These are phyloP conservation scores for Penicillium tannophilum DNA, from an alignment of 495 filamentous ascomycete species.

Conservation along the genomic window DNA sequence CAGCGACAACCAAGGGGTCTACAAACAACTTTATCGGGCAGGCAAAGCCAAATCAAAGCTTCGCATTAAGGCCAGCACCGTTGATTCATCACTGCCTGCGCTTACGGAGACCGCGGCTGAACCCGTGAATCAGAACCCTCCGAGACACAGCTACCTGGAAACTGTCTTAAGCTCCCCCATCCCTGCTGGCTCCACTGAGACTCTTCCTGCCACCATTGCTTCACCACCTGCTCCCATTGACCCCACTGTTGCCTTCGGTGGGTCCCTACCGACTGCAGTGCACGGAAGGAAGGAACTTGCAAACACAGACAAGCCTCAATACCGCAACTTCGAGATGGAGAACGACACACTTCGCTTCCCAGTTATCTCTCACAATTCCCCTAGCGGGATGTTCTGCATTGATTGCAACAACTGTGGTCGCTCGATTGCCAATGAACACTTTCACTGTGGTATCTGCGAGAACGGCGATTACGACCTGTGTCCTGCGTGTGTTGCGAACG, in stretches of 20 bases:
- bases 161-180: slow-evolving; percentile 45
- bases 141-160: slow-evolving; percentile 44
- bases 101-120: slow-evolving; percentile 16
- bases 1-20: slow-evolving; percentile 73
- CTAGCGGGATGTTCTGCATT: slow-evolving; percentile 58
- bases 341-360: slow-evolving; percentile 32
- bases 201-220: slow-evolving; percentile 12
- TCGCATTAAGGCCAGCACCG: slow-evolving; percentile 72
- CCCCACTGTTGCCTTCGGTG: neutral
- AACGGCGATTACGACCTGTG: slow-evolving; percentile 95
- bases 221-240: neutral
- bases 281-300: neutral
- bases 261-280: neutral
- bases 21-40: slow-evolving; percentile 95
- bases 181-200: slow-evolving; percentile 20
- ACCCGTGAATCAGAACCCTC: slow-evolving; percentile 19
- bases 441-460: slow-evolving; percentile 92
- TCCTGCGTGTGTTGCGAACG: slow-evolving; percentile 70
- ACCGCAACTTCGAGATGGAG: slow-evolving; percentile 35
- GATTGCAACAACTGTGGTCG: slow-evolving; percentile 90
- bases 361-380: slow-evolving; percentile 34
- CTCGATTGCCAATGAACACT: slow-evolving; percentile 79
- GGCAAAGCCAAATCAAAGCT: slow-evolving; percentile 99
- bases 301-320: slow-evolving; percentile 22
- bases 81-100: slow-evolving; percentile 17